Evolutionary conservation across 352 stramenopile species (phyloP).

Genomic region (Phytophthora idaei): DNA sequence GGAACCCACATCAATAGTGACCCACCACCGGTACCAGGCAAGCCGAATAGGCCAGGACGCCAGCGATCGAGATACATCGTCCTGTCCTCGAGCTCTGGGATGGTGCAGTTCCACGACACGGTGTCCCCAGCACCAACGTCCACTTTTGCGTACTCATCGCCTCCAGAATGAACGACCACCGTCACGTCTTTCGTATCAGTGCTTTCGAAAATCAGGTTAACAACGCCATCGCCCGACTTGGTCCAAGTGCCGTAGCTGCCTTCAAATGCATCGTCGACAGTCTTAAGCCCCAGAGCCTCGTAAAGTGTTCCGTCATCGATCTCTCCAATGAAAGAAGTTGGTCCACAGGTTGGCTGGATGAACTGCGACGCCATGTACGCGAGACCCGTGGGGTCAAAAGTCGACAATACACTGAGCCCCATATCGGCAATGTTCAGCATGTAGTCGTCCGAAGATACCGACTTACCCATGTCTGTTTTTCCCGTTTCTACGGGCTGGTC

Average conservation of each 20-base stretch:
- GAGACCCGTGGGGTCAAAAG: slow-evolving; percentile 55
- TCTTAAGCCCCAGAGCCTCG: slow-evolving; percentile 28
- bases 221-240: slow-evolving; percentile 38
- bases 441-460: slow-evolving; percentile 29
- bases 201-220: slow-evolving; percentile 45
- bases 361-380: slow-evolving; percentile 50
- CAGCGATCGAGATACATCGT: slow-evolving; percentile 61
- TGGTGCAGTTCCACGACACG: slow-evolving; percentile 36
- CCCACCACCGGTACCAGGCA: slow-evolving; percentile 20
- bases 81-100: slow-evolving; percentile 49
- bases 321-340: slow-evolving; percentile 47
- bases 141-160: slow-evolving; percentile 39
- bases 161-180: slow-evolving; percentile 34
- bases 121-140: slow-evolving; percentile 39
- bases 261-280: slow-evolving; percentile 47
- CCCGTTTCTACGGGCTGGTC: slow-evolving; percentile 20
- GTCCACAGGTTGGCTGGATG: slow-evolving; percentile 59
- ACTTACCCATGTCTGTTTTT: slow-evolving; percentile 21
- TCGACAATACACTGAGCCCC: slow-evolving; percentile 45
- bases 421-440: slow-evolving; percentile 46
- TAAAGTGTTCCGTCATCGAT: slow-evolving; percentile 52
- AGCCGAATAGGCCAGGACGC: slow-evolving; percentile 46
- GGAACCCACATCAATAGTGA: slow-evolving; percentile 55
- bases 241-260: slow-evolving; percentile 47
- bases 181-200: slow-evolving; percentile 32